phyloP scores from a whole-genome alignment of 2,329 filamentous ascomycete genomes.

The Pseudogymnoascus sp. region DNA sequence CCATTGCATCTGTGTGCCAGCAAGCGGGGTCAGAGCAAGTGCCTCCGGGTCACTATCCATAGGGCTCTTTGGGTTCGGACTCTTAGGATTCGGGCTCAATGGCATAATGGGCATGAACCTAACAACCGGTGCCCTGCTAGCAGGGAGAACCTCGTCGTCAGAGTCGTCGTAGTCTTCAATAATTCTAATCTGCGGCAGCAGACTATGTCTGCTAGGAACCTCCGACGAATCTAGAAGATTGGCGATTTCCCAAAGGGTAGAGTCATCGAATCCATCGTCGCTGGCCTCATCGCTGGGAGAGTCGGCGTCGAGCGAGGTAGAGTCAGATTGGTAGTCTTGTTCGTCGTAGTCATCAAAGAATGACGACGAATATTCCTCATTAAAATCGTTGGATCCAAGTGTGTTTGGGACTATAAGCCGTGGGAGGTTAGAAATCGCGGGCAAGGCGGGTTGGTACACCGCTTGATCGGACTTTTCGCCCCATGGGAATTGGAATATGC shows the following conservation, averaged over 20 bases:
- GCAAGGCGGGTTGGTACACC: slow-evolving; percentile 33
- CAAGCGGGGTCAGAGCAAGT: neutral
- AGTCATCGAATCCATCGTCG: slow-evolving; percentile 53
- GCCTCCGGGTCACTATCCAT: slow-evolving; percentile 5
- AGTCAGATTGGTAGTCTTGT: slow-evolving; percentile 24
- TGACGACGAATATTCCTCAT: slow-evolving; percentile 30
- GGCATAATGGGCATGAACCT: slow-evolving; percentile 14
- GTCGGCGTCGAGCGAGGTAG: slow-evolving; percentile 6
- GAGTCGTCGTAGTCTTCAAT: slow-evolving; percentile 15
- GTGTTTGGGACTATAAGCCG: neutral
- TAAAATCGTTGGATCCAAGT: neutral
- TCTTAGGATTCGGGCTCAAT: slow-evolving; percentile 17
- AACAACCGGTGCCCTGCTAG: neutral
- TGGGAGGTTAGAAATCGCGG: neutral
- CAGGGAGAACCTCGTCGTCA: slow-evolving; percentile 5
- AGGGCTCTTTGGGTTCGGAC: slow-evolving; percentile 10
- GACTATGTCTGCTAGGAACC: slow-evolving; percentile 45
- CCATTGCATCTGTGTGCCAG: neutral
- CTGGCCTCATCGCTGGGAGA: slow-evolving; percentile 25
- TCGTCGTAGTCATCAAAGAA: slow-evolving; percentile 55
- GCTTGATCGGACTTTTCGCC: slow-evolving; percentile 55
- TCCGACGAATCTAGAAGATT: slow-evolving; percentile 47
- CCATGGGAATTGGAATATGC: slow-evolving; percentile 61
- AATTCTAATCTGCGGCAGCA: slow-evolving; percentile 32
- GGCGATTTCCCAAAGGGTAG: slow-evolving; percentile 57